Evolutionary conservation across 495 filamentous ascomycete genomes (phyloP).

Genomic region (Lophiotrema nucula): DNA sequence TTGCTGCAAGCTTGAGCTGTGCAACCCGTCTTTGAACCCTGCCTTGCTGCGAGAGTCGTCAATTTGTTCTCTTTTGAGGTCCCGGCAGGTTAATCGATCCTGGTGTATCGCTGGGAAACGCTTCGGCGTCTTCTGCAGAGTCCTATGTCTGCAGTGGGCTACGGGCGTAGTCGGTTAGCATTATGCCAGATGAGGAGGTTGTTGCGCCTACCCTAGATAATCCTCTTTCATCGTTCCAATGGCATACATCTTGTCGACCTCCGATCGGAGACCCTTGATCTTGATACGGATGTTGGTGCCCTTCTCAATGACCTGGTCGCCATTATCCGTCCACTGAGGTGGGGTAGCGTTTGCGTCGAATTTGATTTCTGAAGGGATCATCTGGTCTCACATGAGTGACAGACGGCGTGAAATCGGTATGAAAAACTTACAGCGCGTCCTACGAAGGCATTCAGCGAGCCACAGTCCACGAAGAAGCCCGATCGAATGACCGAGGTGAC

Average conservation of each 20-base stretch:
- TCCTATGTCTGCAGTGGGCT: too few species aligned
- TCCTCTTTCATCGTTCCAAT: conserved; percentile 93
- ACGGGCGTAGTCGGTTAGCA: too few species aligned
- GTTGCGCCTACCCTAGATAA: conserved; percentile 22
- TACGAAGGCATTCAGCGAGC: conserved; percentile 85
- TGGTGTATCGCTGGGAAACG: too few species aligned
- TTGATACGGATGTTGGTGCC: conserved; percentile 91
- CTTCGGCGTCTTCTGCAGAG: too few species aligned
- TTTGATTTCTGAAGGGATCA: conserved; percentile 88
- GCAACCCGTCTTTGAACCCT: too few species aligned
- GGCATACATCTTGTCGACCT: conserved; percentile 90
- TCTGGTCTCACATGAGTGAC: conserved; percentile 50
- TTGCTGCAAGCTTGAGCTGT: too few species aligned
- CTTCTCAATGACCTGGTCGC: conserved; percentile 89
- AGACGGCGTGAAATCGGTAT: conserved; percentile 4
- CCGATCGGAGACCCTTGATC: conserved; percentile 85
- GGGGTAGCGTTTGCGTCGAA: conserved; percentile 69
- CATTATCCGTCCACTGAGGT: conserved; percentile 47
- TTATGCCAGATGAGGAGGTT: too few species aligned
- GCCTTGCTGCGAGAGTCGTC: too few species aligned
- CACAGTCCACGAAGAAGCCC: conserved; percentile 89
- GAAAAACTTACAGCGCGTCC: conserved; percentile 67
- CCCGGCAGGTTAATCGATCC: too few species aligned
- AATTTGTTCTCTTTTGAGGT: too few species aligned
- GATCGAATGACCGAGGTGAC: conserved; percentile 85